Evolutionary conservation across 371 early-diverging fungal species (phyloP).

Genomic region (Mortierella sp.): DNA sequence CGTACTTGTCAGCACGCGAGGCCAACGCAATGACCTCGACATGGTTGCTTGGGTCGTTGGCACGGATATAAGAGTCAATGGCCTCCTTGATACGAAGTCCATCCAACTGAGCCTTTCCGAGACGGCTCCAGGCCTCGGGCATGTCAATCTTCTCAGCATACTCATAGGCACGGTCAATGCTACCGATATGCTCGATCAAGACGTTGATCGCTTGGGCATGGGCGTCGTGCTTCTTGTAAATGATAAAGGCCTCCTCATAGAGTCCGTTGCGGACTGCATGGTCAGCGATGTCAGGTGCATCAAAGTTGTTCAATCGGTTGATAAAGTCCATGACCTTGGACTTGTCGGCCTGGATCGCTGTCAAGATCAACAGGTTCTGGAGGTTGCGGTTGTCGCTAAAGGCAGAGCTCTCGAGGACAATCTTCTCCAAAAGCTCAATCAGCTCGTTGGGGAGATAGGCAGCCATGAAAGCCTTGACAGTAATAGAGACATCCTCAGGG

Average conservation of each 20-base stretch:
- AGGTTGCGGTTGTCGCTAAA: constrained; percentile 96
- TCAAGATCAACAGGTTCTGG: constrained; percentile 96
- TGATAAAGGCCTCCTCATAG: constrained; percentile 95
- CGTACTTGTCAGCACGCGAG: constrained; percentile 84
- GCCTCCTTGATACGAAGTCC: constrained; percentile 92
- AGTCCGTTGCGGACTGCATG: constrained; percentile 90
- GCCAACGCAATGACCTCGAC: constrained; percentile 89
- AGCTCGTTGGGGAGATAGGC: constrained; percentile 95
- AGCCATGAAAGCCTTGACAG: constrained; percentile 98
- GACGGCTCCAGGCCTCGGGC: constrained; percentile 92
- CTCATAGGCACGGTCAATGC: constrained; percentile 95
- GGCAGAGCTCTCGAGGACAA: constrained; percentile 89
- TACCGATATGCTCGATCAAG: constrained; percentile 89
- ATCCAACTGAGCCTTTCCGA: constrained; percentile 95
- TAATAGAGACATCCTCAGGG: constrained; percentile 96
- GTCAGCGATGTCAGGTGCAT: constrained; percentile 95
- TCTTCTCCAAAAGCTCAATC: constrained; percentile 96
- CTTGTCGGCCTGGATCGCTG: constrained; percentile 96
- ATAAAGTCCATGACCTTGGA: constrained; percentile 95
- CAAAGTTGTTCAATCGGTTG: constrained; percentile 92
- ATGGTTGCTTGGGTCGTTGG: constrained; percentile 91
- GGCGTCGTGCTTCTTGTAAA: constrained; percentile 93
- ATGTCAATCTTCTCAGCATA: constrained; percentile 93
- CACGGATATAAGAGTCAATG: constrained; percentile 95
- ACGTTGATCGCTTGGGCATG: constrained; percentile 89